Evolutionary conservation across 1,284 basidiomycete genomes (phyloP), one percentile per base, ranked within the genome.

Genomic region (Anthracocystis setariae): DNA sequence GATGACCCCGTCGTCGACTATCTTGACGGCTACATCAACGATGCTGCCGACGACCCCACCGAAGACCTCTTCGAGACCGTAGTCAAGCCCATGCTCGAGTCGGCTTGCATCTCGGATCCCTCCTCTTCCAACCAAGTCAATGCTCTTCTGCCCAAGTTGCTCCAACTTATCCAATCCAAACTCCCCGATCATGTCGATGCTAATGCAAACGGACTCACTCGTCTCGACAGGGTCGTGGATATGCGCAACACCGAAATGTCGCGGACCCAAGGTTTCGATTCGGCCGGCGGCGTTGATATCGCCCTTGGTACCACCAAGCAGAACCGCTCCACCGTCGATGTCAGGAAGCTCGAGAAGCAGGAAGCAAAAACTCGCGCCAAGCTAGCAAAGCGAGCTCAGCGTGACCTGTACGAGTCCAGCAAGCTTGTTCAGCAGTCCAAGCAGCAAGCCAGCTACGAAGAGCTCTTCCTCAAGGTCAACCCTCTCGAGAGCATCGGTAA

Each of bases 401-500:
- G 78, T 38, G 92, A 93, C 85, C 86, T 97, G 39, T 98, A 97
- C 84, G 94, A 98, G 84, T 94, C 94, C 17, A 94, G 92, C 21
- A 98, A 96, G 84, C 86, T 99, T 32, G 88, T 99, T 60, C 93
- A 97, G 82, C 90, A 93, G 78, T 90, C 92, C 84, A 89, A 91
- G 83, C 93, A 94, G 86, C 93, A 94, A 86, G 70, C 95, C 90
- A 89, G 90, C 24, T 98, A 98, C 86, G 94, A 98, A 83, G 95
- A 98, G 83, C 90, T 98, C 89, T 98, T 95, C 86, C 92, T 98
- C 91, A 92, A 95, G 86, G 94, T 98, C 85, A 99, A 99, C 85
- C 93, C 96, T 46, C 85, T 99, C 65, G 93, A 96, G 84, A 89
- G 92, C 2, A 88, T 88, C 29, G 86, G 88, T 1, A 71, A 74